Percentiles rank a stretch among this genome's conserved stretches.
Conservation (phyloP, 345 rosid genomes). For the Euphorbia tirucalli region DNA sequence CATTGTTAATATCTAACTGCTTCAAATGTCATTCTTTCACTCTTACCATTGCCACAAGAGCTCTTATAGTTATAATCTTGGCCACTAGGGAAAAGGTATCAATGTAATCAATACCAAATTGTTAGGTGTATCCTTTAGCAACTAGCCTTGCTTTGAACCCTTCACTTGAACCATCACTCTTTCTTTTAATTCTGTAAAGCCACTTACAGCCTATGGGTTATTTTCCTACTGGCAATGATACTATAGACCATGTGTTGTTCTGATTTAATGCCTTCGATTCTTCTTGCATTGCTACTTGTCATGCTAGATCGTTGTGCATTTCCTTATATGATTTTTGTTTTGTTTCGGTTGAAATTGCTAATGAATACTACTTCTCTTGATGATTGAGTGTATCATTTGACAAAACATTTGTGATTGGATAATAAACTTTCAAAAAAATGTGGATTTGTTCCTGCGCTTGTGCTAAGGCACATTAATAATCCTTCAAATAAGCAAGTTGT, state of each 20-base stretch:
- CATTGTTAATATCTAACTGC: no score
- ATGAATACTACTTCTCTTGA: no score
- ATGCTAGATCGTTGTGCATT: neutral
- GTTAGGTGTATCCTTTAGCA: no score
- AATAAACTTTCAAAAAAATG: no score
- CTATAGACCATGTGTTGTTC: neutral
- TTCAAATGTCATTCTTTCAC: neutral
- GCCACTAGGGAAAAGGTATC: neutral
- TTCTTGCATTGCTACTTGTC: neutral
- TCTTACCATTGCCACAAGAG: neutral
- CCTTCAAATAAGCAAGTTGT: no score
- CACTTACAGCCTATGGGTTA: neutral
- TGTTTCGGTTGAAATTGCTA: no score
- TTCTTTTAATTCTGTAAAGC: neutral
- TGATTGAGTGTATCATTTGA: no score
- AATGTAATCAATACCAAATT: no score
- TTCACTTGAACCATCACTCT: neutral
- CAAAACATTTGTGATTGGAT: no score
- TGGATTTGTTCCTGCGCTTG: no score
- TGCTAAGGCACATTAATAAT: no score
- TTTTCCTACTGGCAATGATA: neutral
- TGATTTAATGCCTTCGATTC: neutral
- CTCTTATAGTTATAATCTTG: neutral
- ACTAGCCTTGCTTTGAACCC: no score
- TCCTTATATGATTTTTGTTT: neutral